phyloP scores from a whole-genome alignment of 495 filamentous ascomycete species.

The Hyphodiscus hymeniophilus region DNA sequence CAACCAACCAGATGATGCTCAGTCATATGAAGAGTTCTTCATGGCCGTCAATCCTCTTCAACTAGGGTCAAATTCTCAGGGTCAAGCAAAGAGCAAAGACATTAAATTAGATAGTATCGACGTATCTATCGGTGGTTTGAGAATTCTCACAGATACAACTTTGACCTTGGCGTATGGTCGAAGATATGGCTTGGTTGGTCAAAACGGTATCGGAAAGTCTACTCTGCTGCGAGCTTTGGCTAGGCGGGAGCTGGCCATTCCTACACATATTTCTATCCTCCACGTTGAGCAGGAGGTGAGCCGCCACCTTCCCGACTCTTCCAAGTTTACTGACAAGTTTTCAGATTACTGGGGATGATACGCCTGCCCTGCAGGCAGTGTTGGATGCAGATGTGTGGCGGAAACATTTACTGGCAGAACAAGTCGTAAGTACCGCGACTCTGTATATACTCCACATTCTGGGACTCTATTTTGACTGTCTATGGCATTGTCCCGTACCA shows the following conservation, averaged over 20 bases:
- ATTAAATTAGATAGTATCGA: conserved; percentile 97
- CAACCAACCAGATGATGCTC: conserved; percentile 70
- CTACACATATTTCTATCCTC: conserved; percentile 94
- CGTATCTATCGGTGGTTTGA: conserved; percentile 78
- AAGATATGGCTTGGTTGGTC: conserved; percentile 93
- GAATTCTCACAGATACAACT: conserved; percentile 84
- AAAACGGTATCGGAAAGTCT: conserved; percentile 99
- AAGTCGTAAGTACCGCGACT: conserved; percentile 64
- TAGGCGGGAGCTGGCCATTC: conserved; percentile 87
- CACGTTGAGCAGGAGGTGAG: conserved; percentile 96
- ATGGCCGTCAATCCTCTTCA: conserved; percentile 98
- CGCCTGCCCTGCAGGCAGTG: conserved; percentile 88
- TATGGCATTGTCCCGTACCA: no score
- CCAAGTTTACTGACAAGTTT: conserved; percentile 1
- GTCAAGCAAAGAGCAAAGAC: conserved; percentile 88
- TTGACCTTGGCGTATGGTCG: conserved; percentile 88
- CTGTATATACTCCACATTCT: background rate
- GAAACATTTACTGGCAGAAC: conserved; percentile 86
- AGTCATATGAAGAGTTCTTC: conserved; percentile 98
- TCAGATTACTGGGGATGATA: conserved; percentile 92
- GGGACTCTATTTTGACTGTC: background rate
- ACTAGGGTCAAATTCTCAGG: conserved; percentile 53
- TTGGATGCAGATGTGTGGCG: conserved; percentile 98
- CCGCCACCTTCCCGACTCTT: background rate
- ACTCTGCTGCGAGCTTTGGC: conserved; percentile 88